Conservation (phyloP, 2,329 filamentous ascomycete genomes). For the Fusarium aywerte region DNA sequence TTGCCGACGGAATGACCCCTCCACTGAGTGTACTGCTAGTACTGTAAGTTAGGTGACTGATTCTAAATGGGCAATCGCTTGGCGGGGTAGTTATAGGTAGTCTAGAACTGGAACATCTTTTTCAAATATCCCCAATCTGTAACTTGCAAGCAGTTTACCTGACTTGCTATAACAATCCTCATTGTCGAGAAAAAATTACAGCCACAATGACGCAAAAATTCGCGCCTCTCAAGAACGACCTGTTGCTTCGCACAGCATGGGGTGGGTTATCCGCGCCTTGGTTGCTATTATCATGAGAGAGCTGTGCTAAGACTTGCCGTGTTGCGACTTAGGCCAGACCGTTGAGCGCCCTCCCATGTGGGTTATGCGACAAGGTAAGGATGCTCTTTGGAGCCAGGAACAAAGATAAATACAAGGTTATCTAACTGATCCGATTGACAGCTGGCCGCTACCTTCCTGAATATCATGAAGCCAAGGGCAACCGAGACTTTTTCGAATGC, state of each 20-base stretch:
- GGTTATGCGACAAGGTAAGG: constrained; percentile 97
- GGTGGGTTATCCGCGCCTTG: constrained; percentile 64
- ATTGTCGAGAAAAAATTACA: constrained; percentile 39
- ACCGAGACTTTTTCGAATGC: constrained; percentile 95
- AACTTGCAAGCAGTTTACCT: constrained; percentile 18
- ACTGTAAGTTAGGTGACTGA: constrained; percentile 1
- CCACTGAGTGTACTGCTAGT: constrained; percentile 2
- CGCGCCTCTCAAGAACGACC: constrained; percentile 88
- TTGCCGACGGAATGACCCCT: constrained; percentile 22
- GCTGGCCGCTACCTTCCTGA: constrained; percentile 97
- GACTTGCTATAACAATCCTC: constrained; percentile 5
- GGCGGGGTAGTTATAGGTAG: constrained; percentile 26
- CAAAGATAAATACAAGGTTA: neutral
- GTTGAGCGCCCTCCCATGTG: constrained; percentile 95
- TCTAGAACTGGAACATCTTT: constrained; percentile 23
- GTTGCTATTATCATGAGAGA: constrained; percentile 22
- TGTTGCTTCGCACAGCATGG: constrained; percentile 88
- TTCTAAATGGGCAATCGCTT: constrained; percentile 23
- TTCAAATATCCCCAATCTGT: constrained; percentile 20
- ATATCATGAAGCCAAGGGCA: constrained; percentile 94
- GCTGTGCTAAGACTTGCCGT: constrained; percentile 37
- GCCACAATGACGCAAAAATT: constrained; percentile 75
- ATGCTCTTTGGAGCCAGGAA: neutral
- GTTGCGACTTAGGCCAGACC: constrained; percentile 72
- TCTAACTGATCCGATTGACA: constrained; percentile 52